Conservation (phyloP, 2,329 filamentous ascomycete genomes). For the Neonectria punicea region DNA sequence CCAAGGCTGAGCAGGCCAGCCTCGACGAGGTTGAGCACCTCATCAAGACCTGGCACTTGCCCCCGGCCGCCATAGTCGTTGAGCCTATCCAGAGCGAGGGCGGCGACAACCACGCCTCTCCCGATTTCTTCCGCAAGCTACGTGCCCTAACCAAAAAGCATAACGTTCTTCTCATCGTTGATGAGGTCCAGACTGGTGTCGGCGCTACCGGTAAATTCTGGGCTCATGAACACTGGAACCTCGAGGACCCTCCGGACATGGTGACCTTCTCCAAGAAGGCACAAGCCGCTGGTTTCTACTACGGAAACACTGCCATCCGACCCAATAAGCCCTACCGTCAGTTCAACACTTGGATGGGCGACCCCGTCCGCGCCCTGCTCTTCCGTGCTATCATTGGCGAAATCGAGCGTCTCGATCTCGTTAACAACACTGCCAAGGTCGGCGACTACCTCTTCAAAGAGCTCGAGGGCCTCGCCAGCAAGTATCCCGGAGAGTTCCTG, state of each 20-base stretch:
- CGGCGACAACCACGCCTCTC: conserved; percentile 92
- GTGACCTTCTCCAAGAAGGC: conserved; percentile 97
- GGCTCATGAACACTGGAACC: conserved; percentile 95
- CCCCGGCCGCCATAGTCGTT: conserved; percentile 83
- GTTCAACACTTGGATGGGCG: conserved; percentile 98
- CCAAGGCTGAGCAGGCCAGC: conserved; percentile 81
- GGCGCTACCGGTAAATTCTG: conserved; percentile 95
- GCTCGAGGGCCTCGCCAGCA: conserved; percentile 72
- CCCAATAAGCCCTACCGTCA: conserved; percentile 95
- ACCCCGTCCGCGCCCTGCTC: conserved; percentile 84
- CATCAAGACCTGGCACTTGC: conserved; percentile 81
- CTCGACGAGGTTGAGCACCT: conserved; percentile 86
- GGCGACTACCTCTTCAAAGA: conserved; percentile 82
- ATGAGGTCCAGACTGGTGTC: conserved; percentile 94
- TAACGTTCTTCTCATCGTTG: conserved; percentile 86
- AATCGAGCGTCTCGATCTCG: conserved; percentile 80
- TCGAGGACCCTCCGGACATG: conserved; percentile 84
- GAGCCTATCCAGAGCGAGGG: conserved; percentile 95
- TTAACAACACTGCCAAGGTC: conserved; percentile 79
- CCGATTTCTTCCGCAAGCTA: conserved; percentile 86
- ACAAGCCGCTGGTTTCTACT: conserved; percentile 94
- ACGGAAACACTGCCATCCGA: conserved; percentile 78
- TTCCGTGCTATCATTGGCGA: conserved; percentile 89
- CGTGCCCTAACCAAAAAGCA: conserved; percentile 82
- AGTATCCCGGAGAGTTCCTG: conserved; percentile 80